Percentiles rank a stretch among this genome's conserved stretches.
Evolutionary conservation across 164 flowering plant genomes (phyloP).

Genomic region (Taxillus chinensis): DNA sequence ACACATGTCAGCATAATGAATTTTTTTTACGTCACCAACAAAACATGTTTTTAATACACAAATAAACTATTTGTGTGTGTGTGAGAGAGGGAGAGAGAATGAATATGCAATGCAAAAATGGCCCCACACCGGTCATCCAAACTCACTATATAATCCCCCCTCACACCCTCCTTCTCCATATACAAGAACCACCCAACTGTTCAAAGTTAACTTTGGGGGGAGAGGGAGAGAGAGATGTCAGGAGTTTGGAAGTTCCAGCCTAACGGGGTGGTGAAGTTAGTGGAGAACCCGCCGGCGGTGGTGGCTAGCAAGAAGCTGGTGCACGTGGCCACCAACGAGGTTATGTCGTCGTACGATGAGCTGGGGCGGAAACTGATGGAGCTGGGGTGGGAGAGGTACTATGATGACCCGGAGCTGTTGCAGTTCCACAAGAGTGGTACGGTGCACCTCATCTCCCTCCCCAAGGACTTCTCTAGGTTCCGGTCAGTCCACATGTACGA

Average conservation of each 20-base stretch:
- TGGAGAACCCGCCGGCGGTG: conserved; percentile 51
- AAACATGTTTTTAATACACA: too few species aligned
- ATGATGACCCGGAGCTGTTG: conserved; percentile 67
- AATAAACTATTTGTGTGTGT: too few species aligned
- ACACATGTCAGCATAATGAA: too few species aligned
- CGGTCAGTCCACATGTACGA: conserved; percentile 85
- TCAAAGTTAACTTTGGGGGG: too few species aligned
- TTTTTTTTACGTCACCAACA: too few species aligned
- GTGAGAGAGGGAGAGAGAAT: too few species aligned
- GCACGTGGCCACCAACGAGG: conserved; percentile 44
- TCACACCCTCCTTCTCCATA: too few species aligned
- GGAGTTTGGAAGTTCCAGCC: conserved; percentile 89
- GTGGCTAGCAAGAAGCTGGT: conserved; percentile 55
- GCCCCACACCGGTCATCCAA: too few species aligned
- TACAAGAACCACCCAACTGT: too few species aligned
- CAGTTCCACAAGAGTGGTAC: conserved; percentile 80
- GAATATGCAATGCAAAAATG: too few species aligned
- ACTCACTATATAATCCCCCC: too few species aligned
- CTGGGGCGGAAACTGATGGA: conserved; percentile 44
- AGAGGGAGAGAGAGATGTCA: conserved; percentile 31
- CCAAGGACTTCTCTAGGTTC: conserved; percentile 61
- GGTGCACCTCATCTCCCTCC: conserved; percentile 83
- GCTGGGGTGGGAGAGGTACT: conserved; percentile 87
- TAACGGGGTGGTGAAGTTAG: conserved; percentile 60
- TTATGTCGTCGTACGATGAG: conserved; percentile 44